Evolutionary conservation across 2,329 filamentous ascomycete genomes (phyloP), one percentile per base, ranked within the genome.

Genomic region (Colletotrichum eleusines): DNA sequence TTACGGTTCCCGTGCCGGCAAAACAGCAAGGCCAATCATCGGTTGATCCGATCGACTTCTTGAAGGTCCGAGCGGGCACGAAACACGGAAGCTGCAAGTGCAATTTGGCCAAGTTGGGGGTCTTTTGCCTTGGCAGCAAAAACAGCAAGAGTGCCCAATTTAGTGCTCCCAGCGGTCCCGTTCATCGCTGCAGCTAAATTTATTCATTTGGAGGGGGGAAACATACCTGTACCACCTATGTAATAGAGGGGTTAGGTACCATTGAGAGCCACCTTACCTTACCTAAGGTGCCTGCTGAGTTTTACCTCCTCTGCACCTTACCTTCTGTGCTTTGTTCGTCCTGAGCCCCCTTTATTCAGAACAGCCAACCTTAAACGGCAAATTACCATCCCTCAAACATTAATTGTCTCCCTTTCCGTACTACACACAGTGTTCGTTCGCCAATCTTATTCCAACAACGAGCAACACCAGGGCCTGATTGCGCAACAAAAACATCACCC

Each of bases 41-140:
- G 50, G 46, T 72, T 72, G 50, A 64, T 73, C 71, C 71, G 69
- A n/a, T 9, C 50, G 28, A 11, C 35, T n/a, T n/a, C 40, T 7
- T 18, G 8, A 31, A 20, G 71, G 63, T 35, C 63, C 31, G 54
- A 63, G 71, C 71, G 69, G 50, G 40, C 31, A 40, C 71, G 71
- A 69, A 72, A 73, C 69, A n/a, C n/a, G n/a, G n/a, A n/a, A 62
- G 44, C 38, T 42, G 33, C 51, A 35, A 54, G 51, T 54, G 35
- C 54, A 55, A 59, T 26, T 46, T 44, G 55, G 55, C 55, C 54
- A 58, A 58, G 54, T 42, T 14, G 23, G 33, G 23, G 35, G n/a
- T 11, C 4, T 53, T 33, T 35, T 23, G n/a, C 55, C 33, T 16
- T 59, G 44, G 35, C 55, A 42, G 55, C 9, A 44, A 18, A 16